These are phyloP conservation scores for Suillus discolor DNA, from an alignment of 768 basidiomycete species.

Conservation along the genomic window DNA sequence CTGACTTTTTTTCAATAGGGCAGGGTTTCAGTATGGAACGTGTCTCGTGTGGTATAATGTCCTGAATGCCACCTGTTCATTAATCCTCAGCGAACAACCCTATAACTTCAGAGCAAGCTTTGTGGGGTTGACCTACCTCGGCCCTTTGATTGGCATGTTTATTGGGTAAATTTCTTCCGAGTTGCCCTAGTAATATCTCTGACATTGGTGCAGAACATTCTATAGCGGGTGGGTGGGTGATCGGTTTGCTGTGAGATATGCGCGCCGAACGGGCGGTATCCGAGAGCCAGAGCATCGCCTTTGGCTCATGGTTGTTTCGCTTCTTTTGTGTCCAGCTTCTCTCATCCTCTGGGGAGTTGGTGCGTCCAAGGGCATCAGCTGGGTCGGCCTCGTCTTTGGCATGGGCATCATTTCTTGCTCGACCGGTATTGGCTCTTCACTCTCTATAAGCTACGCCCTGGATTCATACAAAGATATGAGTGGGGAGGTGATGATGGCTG, in stretches of 20 bases:
- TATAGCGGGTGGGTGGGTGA: conserved; percentile 25
- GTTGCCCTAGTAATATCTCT: conserved; percentile 2
- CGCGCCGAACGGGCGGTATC: conserved; percentile 18
- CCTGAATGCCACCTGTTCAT: conserved; percentile 23
- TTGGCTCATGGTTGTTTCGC: conserved; percentile 26
- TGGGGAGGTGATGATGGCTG: conserved; percentile 23
- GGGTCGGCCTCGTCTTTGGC: conserved; percentile 20
- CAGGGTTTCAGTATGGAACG: conserved; percentile 24
- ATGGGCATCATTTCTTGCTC: conserved; percentile 26
- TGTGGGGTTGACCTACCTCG: conserved; percentile 24
- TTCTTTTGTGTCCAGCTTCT: conserved; percentile 19
- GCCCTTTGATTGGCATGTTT: conserved; percentile 24
- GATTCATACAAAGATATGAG: conserved; percentile 24
- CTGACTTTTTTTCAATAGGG: conserved; percentile 12
- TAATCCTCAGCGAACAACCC: conserved; percentile 22
- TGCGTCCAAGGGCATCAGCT: conserved; percentile 19
- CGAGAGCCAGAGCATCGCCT: conserved; percentile 26
- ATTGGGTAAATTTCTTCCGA: conserved; percentile 13
- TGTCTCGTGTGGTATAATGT: conserved; percentile 28
- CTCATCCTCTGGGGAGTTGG: conserved; percentile 25
- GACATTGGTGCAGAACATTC: conserved; percentile 13
- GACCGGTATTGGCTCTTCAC: conserved; percentile 21
- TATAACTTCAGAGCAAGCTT: conserved; percentile 26
- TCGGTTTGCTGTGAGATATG: conserved; percentile 22
- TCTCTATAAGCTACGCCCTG: conserved; percentile 22